Evolutionary conservation across 371 early-diverging fungal genomes (phyloP).

Genomic region (Mucor racemosus): DNA sequence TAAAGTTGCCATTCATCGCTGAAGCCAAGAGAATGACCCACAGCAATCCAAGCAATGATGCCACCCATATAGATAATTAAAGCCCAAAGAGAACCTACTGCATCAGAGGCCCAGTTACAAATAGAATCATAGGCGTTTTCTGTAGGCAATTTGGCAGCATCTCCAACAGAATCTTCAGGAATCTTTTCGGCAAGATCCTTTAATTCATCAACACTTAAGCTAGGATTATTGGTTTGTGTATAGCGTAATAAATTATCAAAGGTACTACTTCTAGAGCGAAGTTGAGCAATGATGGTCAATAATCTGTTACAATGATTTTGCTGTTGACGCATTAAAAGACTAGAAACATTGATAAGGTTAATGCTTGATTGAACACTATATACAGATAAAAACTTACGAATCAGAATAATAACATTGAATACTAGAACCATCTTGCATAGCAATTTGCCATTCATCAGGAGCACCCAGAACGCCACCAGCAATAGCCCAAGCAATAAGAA

Average conservation of each 20-base stretch:
- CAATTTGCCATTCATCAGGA: constrained; percentile 31
- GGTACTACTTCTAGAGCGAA: constrained; percentile 19
- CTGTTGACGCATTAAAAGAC: constrained; percentile 35
- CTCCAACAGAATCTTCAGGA: constrained; percentile 13
- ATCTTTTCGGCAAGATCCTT: not conserved
- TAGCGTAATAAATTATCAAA: constrained; percentile 4
- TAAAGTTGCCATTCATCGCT: constrained; percentile 32
- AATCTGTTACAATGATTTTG: constrained; percentile 16
- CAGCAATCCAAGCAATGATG: constrained; percentile 24
- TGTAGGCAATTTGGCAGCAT: constrained; percentile 21
- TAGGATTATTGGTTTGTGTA: not conserved
- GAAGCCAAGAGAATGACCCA: constrained; percentile 21
- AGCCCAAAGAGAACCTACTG: constrained; percentile 24
- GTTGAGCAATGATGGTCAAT: constrained; percentile 18
- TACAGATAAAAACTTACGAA: not conserved
- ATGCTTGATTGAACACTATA: not conserved
- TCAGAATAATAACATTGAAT: constrained; percentile 34
- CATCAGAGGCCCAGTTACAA: constrained; percentile 22
- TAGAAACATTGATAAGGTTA: not conserved
- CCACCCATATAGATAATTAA: constrained; percentile 19
- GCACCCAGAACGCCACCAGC: constrained; percentile 20
- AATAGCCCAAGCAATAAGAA: constrained; percentile 24
- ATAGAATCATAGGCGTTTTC: constrained; percentile 20
- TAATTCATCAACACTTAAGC: not conserved
- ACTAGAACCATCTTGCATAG: constrained; percentile 29